Evolutionary conservation across 345 rosid genomes (phyloP).

Genomic region (Sisymbrium altissimum): DNA sequence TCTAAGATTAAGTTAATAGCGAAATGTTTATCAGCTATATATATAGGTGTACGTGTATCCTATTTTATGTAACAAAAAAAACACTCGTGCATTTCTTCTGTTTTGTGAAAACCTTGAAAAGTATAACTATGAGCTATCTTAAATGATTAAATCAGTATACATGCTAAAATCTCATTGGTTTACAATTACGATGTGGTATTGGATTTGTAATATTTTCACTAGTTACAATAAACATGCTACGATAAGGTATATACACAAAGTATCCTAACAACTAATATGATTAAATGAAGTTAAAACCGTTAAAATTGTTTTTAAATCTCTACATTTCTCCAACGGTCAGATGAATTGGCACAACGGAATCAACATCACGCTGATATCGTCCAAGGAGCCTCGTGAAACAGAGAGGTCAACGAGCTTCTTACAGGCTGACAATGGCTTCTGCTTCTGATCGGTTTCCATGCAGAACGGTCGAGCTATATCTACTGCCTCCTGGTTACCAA

Average conservation of each 20-base stretch:
- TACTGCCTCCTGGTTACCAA: constrained; percentile 77
- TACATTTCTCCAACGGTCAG: neutral
- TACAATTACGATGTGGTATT: too few relatives aligned
- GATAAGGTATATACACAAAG: neutral
- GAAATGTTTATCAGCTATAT: neutral
- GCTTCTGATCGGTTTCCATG: constrained; percentile 32
- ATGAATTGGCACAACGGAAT: constrained; percentile 39
- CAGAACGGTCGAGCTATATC: constrained; percentile 52
- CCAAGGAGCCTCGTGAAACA: constrained; percentile 62
- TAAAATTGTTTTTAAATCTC: neutral
- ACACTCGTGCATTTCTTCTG: too few relatives aligned
- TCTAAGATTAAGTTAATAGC: neutral
- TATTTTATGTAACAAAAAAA: too few relatives aligned
- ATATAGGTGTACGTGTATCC: too few relatives aligned
- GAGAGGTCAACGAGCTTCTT: constrained; percentile 61
- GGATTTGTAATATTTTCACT: too few relatives aligned
- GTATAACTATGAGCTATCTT: neutral
- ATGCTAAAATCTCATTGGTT: neutral
- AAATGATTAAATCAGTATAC: too few relatives aligned
- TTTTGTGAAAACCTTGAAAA: too few relatives aligned
- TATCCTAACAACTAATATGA: neutral
- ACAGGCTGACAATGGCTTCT: constrained; percentile 49
- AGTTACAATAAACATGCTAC: neutral
- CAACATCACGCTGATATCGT: constrained; percentile 68
- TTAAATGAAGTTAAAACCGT: neutral